phyloP scores from a whole-genome alignment of 345 rosid species.

The Mallotus nudiflorus region DNA sequence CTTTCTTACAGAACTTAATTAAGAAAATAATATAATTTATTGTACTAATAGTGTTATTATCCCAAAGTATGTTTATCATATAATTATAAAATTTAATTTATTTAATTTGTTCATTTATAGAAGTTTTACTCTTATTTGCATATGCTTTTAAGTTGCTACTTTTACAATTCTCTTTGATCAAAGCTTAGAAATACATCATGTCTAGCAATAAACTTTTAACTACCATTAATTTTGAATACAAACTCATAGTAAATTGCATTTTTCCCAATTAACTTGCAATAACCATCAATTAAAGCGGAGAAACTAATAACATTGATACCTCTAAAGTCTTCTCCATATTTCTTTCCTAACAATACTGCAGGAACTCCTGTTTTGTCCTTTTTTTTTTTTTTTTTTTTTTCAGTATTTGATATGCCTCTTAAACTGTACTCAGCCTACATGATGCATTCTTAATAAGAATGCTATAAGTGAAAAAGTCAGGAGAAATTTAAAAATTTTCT shows the following conservation, averaged over 20 bases:
- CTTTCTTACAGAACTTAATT: too few species aligned
- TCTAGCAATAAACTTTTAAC: conserved; percentile 58
- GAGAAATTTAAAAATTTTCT: conserved; percentile 42
- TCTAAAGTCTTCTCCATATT: conserved; percentile 57
- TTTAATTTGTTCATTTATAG: too few species aligned
- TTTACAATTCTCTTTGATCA: conserved; percentile 67
- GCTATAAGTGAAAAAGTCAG: conserved; percentile 61
- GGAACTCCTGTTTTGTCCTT: conserved; percentile 48
- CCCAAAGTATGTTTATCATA: too few species aligned
- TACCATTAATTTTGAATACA: conserved; percentile 62
- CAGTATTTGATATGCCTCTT: conserved; percentile 44
- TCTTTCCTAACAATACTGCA: conserved; percentile 47
- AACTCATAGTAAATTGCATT: conserved; percentile 53
- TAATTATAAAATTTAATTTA: too few species aligned
- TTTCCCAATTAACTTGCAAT: conserved; percentile 56
- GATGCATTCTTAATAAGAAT: conserved; percentile 55
- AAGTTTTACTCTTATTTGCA: too few species aligned
- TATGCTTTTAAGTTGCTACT: conserved; percentile 50
- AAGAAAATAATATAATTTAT: too few species aligned
- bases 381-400: too few species aligned
- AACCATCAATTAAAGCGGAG: conserved; percentile 60
- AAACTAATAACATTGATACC: conserved; percentile 56
- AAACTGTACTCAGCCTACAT: conserved; percentile 37
- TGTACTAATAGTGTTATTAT: too few species aligned
- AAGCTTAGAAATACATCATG: conserved; percentile 55